Conservation (phyloP, 345 rosid genomes). For the Lenwebbia sp. region DNA sequence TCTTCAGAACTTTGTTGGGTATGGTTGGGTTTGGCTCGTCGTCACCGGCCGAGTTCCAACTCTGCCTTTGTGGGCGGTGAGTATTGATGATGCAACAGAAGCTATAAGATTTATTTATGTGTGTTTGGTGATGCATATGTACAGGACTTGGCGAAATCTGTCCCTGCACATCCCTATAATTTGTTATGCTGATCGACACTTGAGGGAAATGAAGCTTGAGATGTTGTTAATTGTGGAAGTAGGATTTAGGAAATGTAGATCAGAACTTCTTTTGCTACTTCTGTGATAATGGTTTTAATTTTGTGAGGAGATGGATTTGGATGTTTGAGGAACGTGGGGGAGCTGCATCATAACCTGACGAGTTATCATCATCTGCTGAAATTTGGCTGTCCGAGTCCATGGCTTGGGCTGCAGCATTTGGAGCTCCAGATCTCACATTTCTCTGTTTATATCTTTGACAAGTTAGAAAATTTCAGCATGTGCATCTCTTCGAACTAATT, state of each 20-base stretch:
- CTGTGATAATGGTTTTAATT: not conserved
- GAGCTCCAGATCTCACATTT: not conserved
- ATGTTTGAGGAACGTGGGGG: not conserved
- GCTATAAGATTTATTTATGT: not conserved
- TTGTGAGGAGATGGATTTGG: not conserved
- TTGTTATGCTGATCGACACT: not conserved
- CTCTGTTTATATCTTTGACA: not conserved
- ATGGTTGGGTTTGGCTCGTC: constrained; percentile 95
- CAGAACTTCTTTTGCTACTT: not conserved
- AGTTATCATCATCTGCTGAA: not conserved
- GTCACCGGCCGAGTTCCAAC: constrained; percentile 62
- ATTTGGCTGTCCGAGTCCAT: not conserved
- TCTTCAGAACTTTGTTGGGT: constrained; percentile 78
- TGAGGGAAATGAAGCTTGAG: not conserved
- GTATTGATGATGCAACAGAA: constrained; percentile 13
- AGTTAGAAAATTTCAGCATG: not conserved
- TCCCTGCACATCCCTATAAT: not conserved
- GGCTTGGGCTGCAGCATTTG: not conserved
- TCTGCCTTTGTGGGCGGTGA: constrained; percentile 93
- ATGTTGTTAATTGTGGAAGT: not conserved
- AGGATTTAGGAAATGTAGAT: not conserved
- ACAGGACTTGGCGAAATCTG: not conserved
- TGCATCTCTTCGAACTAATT: not conserved
- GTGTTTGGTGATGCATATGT: not conserved
- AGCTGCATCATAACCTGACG: not conserved